Base-by-base conservation (phyloP, 2,329 filamentous ascomycete species). In the Diaporthe sp. region DNA sequence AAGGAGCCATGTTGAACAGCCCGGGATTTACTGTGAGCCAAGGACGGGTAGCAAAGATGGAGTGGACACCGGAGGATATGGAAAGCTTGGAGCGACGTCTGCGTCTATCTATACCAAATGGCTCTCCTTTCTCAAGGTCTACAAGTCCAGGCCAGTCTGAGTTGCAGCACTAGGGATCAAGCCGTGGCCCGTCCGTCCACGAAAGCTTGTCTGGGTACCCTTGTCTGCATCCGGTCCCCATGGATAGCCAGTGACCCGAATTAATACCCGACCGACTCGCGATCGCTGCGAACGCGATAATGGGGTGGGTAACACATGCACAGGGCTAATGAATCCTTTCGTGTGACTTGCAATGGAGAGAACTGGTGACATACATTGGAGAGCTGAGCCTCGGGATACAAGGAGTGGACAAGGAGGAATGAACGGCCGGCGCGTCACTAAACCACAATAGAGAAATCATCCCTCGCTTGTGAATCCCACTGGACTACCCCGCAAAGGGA, bases 111-210 rank as follows among this genome's bases (percentile, higher is more conserved):
- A 70, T 19, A 31, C 61, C 42, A 19, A n/a, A 34, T 49, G 10
- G 34, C 22, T 13, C 15, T 34, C 3, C 3, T 39, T 3, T 37
- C 8, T 15, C 25, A 34, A 60, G 19, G 10, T 22, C 28, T 31
- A n/a, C 15, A 31, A 13, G 62, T 19, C 39, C 31, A 19, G 31
- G 34, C 46, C 22, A 9, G 34, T 31, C 49, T 31, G 19, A 28
- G 65, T 55, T 70, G 65, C 65, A 70, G 49, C 65, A 55, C 65
- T 70, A 70, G 49, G 44, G 61, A 25, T 13, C 46, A 55, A 70
- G 49, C 65, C 65, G 49, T 22, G 25, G 17, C 22, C 49, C 34
- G n/a, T 28, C 49, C 28, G 65, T 31, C 49, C 65, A 65, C 42
- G 19, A 70, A 70, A 70, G 65, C 65, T 68, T 68, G 46, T 39